Conservation (phyloP, 306 rosid species). For the Pterocarpus santalinus region DNA sequence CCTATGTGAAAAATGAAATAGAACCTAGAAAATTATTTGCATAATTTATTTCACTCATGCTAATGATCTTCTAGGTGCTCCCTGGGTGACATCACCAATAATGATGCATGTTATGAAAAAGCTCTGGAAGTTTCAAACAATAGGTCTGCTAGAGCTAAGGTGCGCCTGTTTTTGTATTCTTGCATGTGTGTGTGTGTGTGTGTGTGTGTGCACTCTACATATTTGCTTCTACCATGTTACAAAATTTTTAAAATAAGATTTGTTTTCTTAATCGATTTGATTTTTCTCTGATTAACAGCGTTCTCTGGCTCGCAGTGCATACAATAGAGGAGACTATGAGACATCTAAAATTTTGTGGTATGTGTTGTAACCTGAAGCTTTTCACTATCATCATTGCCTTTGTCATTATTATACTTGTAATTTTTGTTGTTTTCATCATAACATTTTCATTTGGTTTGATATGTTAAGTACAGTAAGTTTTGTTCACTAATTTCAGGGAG, state of each 20-base stretch:
- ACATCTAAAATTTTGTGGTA: slow-evolving; percentile 68
- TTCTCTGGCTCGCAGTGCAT: slow-evolving; percentile 96
- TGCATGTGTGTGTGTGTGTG: not conserved
- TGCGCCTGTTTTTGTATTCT: slow-evolving; percentile 33
- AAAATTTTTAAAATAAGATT: not conserved
- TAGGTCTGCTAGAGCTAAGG: slow-evolving; percentile 95
- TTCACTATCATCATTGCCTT: slow-evolving; percentile 9
- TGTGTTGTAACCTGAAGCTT: slow-evolving; percentile 37
- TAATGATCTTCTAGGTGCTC: slow-evolving; percentile 80
- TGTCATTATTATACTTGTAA: not conserved
- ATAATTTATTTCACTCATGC: slow-evolving; percentile 39
- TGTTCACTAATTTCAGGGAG: slow-evolving; percentile 69
- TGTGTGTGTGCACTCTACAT: slow-evolving; percentile 3
- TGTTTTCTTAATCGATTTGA: slow-evolving; percentile 10
- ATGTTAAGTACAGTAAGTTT: slow-evolving; percentile 22
- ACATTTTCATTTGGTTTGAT: slow-evolving; percentile 28
- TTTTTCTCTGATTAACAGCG: slow-evolving; percentile 63
- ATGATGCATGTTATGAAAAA: slow-evolving; percentile 85
- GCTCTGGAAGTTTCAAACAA: slow-evolving; percentile 91
- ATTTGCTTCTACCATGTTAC: slow-evolving; percentile 27
- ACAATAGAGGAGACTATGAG: slow-evolving; percentile 90
- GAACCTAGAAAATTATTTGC: slow-evolving; percentile 9
- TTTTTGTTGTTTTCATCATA: slow-evolving; percentile 22
- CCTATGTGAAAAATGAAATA: slow-evolving; percentile 21
- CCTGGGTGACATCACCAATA: slow-evolving; percentile 81